Base-by-base conservation (phyloP, 768 basidiomycete species). In the Mycena leptocephala region DNA sequence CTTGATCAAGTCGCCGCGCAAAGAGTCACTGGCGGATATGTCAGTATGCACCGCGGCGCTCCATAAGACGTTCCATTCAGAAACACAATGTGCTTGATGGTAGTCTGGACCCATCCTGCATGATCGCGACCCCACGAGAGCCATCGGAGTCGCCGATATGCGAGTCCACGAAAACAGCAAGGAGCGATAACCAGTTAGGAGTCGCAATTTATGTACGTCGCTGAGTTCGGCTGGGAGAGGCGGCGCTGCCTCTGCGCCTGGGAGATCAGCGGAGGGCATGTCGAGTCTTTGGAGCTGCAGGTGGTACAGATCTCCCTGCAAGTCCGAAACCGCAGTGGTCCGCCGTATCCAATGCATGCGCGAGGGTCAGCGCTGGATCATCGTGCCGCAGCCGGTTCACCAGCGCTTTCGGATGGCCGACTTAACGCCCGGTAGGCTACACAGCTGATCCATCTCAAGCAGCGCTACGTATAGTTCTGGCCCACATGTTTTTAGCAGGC, bases 241-340 rank as follows among this genome's bases (percentile, higher is more conserved):
- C 5, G 16, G 26, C 7, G 66, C 65, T 8, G 66, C 55, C 4
- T 68, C 28, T 13, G 48, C 30, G 46, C 3, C 14, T 4, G 41
- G 14, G 13, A 22, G 22, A 11, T 20, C 59, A 13, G 16, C 1
- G 0, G 20, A 33, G 0, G 30, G 46, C 6, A 37, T 30, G 14
- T 30, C 30, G 28, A 68, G 53, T 24, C 4, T 18, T 33, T 26
- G 46, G n/a, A 75, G 74, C 35, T 69, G 74, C 5, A 51, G 22
- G 26, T 63, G 70, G n/a, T 75, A 70, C 11, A 75, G 30, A 1
- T 69, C 74, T 0, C 74, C 74, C 5, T 51, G 59, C 1, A 75
- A 20, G 8, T 13, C 28, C 16, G 46, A 67, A 51, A 2, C 16
- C 18, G 28, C 56, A 22, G 9, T 4, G 4, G 9, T 65, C 65